Base-by-base conservation (phyloP, 176 grass and related monocot species). In the Areca catechu region DNA sequence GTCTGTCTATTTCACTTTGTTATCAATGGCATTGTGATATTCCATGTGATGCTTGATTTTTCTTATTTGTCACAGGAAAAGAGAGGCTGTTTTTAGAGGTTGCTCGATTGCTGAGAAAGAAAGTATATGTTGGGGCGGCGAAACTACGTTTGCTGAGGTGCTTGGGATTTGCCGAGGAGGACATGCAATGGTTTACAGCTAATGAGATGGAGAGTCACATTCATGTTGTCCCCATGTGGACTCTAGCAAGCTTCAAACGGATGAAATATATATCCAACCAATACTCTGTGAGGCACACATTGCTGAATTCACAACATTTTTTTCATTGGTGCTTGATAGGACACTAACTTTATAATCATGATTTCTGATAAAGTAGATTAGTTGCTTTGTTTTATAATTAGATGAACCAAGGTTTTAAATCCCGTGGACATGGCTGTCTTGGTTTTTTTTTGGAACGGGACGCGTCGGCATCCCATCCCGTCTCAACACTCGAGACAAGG, bases 151-250 rank as follows among this genome's bases (percentile, higher is more conserved):
- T 90, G 62, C 49, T 96, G 25, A 80, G 77, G 63, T 80, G 71
- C 47, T 76, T 96, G 43, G 80, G 82, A 54, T 69, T 96, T 63
- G 72, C 83, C 71, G 71, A 84, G 57, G 86, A 96, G 54, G 79
- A 90, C 64, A 85, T 96, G 77, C 71, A 74, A 29, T 96, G 86
- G 92, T 79, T 96, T 57, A 96, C 92, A 68, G 76, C 71, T 66
- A 96, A 90, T 82, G 92, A 96, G 70, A 76, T 68, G 20, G 86
- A 96, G 63, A 96, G 92, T 63, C 77, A 90, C 57, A 90, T 96
- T 67, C 92, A 96, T 85, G 92, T 96, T 64, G 92, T 90, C 19
- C 92, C 92, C 49, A 88, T 97, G 86, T 97, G 92, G 92, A 88
- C 80, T 54, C 74, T 97, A 67, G 86, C 92, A 65, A 91, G 92